phyloP scores from a whole-genome alignment of 1,284 basidiomycete species.

The Singerocomus inundabilis region DNA sequence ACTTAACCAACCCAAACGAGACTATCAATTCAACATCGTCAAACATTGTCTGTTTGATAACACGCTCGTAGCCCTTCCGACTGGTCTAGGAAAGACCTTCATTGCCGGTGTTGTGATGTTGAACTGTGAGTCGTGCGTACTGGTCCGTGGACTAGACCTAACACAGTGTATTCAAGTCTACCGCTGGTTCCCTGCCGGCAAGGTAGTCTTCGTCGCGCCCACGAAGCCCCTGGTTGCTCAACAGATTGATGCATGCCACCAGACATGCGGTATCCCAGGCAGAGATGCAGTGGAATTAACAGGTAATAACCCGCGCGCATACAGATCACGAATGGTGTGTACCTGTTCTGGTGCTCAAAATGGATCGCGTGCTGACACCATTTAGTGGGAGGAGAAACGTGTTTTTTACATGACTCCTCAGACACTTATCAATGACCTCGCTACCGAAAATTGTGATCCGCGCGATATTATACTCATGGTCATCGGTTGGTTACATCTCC shows the following conservation, averaged over 20 bases:
- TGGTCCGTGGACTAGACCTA: not conserved
- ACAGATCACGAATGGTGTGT: constrained; percentile 64
- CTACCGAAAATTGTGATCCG: constrained; percentile 72
- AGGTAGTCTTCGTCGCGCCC: constrained; percentile 94
- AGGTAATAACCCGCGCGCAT: constrained; percentile 57
- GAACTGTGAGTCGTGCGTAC: constrained; percentile 61
- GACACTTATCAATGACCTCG: constrained; percentile 89
- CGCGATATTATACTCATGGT: constrained; percentile 81
- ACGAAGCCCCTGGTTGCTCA: constrained; percentile 96
- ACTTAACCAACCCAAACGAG: constrained; percentile 82
- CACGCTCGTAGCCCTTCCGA: constrained; percentile 92
- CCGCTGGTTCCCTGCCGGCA: constrained; percentile 91
- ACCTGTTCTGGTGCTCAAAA: not conserved
- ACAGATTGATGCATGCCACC: constrained; percentile 92
- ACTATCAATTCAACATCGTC: constrained; percentile 96
- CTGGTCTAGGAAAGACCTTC: constrained; percentile 97
- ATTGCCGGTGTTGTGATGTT: constrained; percentile 97
- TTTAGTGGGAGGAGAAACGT: constrained; percentile 80
- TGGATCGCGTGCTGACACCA: constrained; percentile 1
- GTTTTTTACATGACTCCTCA: constrained; percentile 99
- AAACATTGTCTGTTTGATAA: constrained; percentile 88
- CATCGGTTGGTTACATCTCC: constrained; percentile 62
- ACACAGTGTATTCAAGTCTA: constrained; percentile 55
- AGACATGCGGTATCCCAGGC: constrained; percentile 92
- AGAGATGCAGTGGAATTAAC: constrained; percentile 86